Evolutionary conservation across 1,284 basidiomycete genomes (phyloP).

Genomic region (Somion occarium): DNA sequence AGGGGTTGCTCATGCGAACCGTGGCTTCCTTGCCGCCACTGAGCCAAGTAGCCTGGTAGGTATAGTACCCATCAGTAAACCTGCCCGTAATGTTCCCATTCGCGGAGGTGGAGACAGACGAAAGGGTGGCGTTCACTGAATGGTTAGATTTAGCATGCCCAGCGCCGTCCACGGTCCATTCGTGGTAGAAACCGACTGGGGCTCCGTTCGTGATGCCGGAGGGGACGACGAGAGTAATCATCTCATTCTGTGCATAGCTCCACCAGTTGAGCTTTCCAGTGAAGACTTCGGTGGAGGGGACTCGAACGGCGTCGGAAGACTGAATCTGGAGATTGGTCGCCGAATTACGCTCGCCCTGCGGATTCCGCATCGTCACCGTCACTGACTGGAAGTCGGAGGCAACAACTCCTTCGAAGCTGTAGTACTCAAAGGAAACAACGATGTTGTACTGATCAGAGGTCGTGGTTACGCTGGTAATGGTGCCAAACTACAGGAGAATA

Average conservation of each 20-base stretch:
- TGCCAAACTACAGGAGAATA: not conserved
- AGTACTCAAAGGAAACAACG: not conserved
- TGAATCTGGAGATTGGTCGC: not conserved
- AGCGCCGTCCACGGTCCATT: conserved; percentile 5
- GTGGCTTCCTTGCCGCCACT: not conserved
- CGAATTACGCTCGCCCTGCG: not conserved
- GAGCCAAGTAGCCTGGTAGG: not conserved
- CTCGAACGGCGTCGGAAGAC: not conserved
- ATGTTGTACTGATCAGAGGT: not conserved
- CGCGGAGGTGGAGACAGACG: not conserved
- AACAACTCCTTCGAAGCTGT: not conserved
- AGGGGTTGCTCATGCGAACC: not conserved
- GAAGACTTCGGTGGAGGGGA: not conserved
- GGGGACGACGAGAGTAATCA: conserved; percentile 8
- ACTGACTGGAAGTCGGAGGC: not conserved
- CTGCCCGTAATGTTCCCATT: not conserved
- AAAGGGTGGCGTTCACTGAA: not conserved
- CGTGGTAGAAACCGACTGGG: conserved; percentile 6
- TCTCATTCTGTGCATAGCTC: conserved; percentile 5
- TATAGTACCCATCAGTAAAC: not conserved
- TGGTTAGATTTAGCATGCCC: not conserved
- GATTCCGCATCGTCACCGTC: not conserved
- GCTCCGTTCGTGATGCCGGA: conserved; percentile 1
- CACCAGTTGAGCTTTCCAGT: conserved; percentile 5
- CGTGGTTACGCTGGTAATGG: not conserved